Evolutionary conservation across 441 rosid species (phyloP).

Genomic region (Gossypium armourianum): DNA sequence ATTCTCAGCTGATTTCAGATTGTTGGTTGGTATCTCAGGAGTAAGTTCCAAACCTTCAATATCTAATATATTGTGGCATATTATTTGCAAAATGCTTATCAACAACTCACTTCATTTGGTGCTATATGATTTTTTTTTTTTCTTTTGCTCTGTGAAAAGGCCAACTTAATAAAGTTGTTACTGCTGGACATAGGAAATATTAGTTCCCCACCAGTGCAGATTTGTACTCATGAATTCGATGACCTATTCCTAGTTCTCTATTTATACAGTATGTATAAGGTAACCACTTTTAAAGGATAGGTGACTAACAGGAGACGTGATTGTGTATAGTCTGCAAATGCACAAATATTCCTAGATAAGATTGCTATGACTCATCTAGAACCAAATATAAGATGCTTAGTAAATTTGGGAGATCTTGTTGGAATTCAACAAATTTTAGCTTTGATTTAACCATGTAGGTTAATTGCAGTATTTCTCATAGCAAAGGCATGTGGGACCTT

Average conservation of each 20-base stretch:
- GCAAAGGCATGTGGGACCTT: background rate
- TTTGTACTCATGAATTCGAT: background rate
- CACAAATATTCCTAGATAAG: background rate
- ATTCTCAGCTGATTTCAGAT: constrained; percentile 30
- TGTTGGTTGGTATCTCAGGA: constrained; percentile 39
- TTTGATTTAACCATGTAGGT: constrained; percentile 1
- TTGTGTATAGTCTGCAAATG: background rate
- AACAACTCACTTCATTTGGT: background rate
- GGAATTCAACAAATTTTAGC: background rate
- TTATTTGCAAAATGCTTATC: constrained; percentile 7
- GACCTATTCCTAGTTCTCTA: background rate
- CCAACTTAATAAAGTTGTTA: background rate
- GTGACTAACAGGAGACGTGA: constrained; percentile 6
- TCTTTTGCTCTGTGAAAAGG: background rate
- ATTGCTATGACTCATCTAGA: background rate
- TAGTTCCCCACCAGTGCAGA: background rate
- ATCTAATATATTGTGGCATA: background rate
- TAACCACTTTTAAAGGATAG: background rate
- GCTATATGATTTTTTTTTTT: background rate
- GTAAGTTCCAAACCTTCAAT: constrained; percentile 29
- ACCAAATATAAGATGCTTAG: background rate
- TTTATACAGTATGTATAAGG: background rate
- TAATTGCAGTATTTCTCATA: background rate
- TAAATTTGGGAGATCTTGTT: background rate
- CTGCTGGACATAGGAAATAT: background rate